Evolutionary conservation across 2,329 filamentous ascomycete genomes (phyloP).

Genomic region (Neospermospora avenae): DNA sequence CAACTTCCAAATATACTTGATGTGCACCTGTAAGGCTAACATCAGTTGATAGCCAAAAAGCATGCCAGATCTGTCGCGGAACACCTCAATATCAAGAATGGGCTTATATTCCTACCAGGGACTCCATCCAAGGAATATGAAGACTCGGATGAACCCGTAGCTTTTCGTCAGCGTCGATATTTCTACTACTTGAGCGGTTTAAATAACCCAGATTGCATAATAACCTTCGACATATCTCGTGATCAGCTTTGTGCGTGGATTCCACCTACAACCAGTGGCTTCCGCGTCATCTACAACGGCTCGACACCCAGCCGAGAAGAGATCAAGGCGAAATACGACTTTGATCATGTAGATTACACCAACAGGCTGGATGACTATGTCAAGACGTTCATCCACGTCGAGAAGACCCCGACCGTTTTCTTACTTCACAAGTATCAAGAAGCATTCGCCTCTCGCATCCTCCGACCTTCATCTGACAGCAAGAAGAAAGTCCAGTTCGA

Average conservation of each 20-base stretch:
- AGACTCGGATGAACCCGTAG: slow-evolving; percentile 55
- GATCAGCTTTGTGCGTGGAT: slow-evolving; percentile 41
- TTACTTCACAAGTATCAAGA: slow-evolving; percentile 44
- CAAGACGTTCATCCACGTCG: slow-evolving; percentile 39
- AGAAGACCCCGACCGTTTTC: slow-evolving; percentile 41
- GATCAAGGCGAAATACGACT: slow-evolving; percentile 59
- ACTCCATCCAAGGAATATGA: slow-evolving; percentile 47
- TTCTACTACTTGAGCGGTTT: slow-evolving; percentile 59
- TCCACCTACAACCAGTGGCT: slow-evolving; percentile 34
- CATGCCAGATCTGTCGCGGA: slow-evolving; percentile 46
- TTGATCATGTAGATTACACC: slow-evolving; percentile 66
- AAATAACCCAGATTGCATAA: slow-evolving; percentile 50
- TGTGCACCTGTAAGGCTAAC: background rate
- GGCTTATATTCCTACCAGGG: slow-evolving; percentile 56
- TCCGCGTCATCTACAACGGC: slow-evolving; percentile 61
- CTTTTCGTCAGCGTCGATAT: slow-evolving; percentile 58
- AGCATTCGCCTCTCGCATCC: slow-evolving; percentile 16
- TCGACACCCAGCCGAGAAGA: slow-evolving; percentile 57
- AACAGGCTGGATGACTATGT: slow-evolving; percentile 49
- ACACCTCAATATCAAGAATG: slow-evolving; percentile 40
- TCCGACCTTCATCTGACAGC: background rate
- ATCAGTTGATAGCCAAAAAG: slow-evolving; percentile 41
- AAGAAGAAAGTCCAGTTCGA: slow-evolving; percentile 40
- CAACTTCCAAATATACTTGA: background rate
- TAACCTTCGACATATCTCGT: slow-evolving; percentile 54